Evolutionary conservation across 257 asterid species (phyloP).

Genomic region (Solanum virginianum): DNA sequence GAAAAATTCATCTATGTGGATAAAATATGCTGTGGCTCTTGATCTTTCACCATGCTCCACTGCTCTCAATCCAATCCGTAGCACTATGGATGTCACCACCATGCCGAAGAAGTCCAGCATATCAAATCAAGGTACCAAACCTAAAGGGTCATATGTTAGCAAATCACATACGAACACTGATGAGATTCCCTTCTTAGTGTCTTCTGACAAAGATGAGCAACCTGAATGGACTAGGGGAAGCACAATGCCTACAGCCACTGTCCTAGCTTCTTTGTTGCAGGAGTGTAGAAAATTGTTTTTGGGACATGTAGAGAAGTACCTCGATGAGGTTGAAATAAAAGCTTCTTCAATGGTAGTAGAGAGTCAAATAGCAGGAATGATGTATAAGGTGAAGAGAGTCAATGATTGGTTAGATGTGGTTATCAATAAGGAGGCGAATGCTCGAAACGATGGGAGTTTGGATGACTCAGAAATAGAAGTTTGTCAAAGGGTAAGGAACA

Average conservation of each 20-base stretch:
- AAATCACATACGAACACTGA: slow-evolving; percentile 11
- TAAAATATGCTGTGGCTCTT: slow-evolving; percentile 51
- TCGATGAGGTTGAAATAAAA: slow-evolving; percentile 46
- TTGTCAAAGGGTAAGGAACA: slow-evolving; percentile 43
- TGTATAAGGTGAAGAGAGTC: slow-evolving; percentile 55
- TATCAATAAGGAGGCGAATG: slow-evolving; percentile 18
- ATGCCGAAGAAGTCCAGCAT: slow-evolving; percentile 8
- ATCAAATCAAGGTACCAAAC: slow-evolving; percentile 4
- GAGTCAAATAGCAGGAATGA: slow-evolving; percentile 27
- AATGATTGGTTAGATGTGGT: slow-evolving; percentile 49
- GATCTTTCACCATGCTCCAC: slow-evolving; percentile 42
- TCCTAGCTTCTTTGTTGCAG: slow-evolving; percentile 33
- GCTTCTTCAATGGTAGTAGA: slow-evolving; percentile 14
- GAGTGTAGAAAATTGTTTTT: slow-evolving; percentile 42
- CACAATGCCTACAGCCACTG: slow-evolving; percentile 13
- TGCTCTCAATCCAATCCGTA: slow-evolving; percentile 3
- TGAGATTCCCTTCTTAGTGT: slow-evolving; percentile 14
- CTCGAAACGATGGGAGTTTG: neutral
- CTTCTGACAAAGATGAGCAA: slow-evolving; percentile 25
- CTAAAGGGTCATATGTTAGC: slow-evolving; percentile 17
- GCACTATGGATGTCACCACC: slow-evolving; percentile 5
- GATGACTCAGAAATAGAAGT: slow-evolving; percentile 33
- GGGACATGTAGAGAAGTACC: slow-evolving; percentile 36
- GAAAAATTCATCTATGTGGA: slow-evolving; percentile 43
- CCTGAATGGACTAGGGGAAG: slow-evolving; percentile 33